Evolutionary conservation across 768 basidiomycete species (phyloP).

Genomic region (Boletus pseudo-olivaceus): DNA sequence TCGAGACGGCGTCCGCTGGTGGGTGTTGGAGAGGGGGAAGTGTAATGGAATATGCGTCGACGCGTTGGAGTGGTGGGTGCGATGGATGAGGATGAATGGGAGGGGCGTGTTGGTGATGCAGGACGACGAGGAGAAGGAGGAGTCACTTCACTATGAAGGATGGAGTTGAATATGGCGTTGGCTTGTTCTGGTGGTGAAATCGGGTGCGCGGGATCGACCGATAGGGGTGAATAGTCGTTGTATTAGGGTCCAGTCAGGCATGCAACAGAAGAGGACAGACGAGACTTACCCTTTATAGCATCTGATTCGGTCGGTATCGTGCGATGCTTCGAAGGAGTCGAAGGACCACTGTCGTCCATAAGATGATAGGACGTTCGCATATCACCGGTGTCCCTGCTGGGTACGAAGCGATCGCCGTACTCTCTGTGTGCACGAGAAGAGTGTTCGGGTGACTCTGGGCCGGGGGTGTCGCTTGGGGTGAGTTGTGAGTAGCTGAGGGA

Average conservation of each 20-base stretch:
- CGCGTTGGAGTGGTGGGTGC: conserved; percentile 45
- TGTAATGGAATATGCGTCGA: conserved; percentile 66
- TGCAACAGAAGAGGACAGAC: neutral
- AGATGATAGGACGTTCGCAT: conserved; percentile 62
- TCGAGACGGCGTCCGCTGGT: conserved; percentile 54
- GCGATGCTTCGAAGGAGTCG: conserved; percentile 57
- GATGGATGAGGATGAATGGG: conserved; percentile 33
- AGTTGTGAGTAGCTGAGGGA: conserved; percentile 51
- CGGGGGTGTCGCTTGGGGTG: conserved; percentile 47
- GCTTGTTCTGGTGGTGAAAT: conserved; percentile 61
- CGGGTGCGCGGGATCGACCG: conserved; percentile 14
- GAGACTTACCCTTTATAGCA: conserved; percentile 62
- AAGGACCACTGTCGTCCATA: conserved; percentile 51
- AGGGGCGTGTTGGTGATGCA: conserved; percentile 56
- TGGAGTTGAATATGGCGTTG: conserved; percentile 74
- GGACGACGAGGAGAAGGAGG: conserved; percentile 63
- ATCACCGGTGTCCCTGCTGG: conserved; percentile 55
- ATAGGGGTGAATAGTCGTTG: conserved; percentile 11
- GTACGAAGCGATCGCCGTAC: conserved; percentile 61
- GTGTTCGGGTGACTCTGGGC: conserved; percentile 41
- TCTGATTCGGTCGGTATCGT: conserved; percentile 70
- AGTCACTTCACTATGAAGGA: conserved; percentile 75
- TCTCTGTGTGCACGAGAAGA: conserved; percentile 36
- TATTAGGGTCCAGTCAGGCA: conserved; percentile 2
- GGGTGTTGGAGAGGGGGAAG: conserved; percentile 58